Percentiles rank a stretch among this genome's conserved stretches.
Evolutionary conservation across 257 asterid genomes (phyloP).

Genomic region (Salvia miltiorrhiza): DNA sequence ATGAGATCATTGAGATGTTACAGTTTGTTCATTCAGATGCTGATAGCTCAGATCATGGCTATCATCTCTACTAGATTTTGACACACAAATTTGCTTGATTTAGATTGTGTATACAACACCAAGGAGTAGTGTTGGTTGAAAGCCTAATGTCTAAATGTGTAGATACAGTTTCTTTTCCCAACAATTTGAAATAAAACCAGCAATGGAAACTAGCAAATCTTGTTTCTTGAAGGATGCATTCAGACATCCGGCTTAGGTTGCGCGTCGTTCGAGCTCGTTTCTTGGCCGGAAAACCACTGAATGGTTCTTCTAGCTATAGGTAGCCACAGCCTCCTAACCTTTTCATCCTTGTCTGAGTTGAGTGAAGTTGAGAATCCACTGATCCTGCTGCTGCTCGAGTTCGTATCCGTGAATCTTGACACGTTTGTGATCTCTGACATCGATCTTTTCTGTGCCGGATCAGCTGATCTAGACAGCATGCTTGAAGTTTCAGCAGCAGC

Average conservation of each 20-base stretch:
- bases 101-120: too few species aligned
- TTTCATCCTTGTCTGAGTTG: constrained; percentile 20
- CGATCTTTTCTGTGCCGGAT: constrained; percentile 37
- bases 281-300: constrained; percentile 32
- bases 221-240: constrained; percentile 23
- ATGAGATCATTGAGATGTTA: too few species aligned
- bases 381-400: constrained; percentile 21
- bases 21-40: too few species aligned
- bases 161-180: too few species aligned
- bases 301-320: constrained; percentile 46
- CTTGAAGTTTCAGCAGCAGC: neutral
- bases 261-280: constrained; percentile 21
- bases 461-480: constrained; percentile 13
- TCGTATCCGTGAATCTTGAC: constrained; percentile 32
- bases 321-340: constrained; percentile 37
- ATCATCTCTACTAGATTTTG: too few species aligned
- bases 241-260: constrained; percentile 16
- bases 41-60: too few species aligned
- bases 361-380: constrained; percentile 2
- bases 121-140: too few species aligned
- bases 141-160: too few species aligned
- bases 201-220: neutral
- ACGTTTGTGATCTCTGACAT: constrained; percentile 54
- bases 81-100: too few species aligned
- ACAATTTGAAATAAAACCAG: neutral